phyloP scores from a whole-genome alignment of 2,329 filamentous ascomycete genomes.

The Sordariomycetes sp. region DNA sequence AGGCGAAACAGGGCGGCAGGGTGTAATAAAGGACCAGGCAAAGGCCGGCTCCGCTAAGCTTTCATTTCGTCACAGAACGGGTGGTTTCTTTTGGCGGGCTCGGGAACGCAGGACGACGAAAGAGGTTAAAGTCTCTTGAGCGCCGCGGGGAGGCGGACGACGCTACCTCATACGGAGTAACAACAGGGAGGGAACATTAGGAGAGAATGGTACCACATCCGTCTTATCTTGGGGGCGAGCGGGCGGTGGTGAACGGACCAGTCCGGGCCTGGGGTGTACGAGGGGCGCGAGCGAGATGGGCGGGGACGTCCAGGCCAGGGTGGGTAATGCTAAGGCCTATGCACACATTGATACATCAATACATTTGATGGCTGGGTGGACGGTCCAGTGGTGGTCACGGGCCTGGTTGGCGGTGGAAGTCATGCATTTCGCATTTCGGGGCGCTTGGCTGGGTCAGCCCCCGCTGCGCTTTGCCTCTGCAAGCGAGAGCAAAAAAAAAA shows the following conservation, averaged over 20 bases:
- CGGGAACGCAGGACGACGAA: constrained; percentile 4
- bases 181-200: not conserved
- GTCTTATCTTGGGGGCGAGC: not conserved
- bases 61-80: constrained; percentile 5
- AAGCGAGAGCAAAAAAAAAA: not conserved
- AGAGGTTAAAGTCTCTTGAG: constrained; percentile 6
- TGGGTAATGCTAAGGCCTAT: too few species aligned
- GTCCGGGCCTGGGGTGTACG: not conserved
- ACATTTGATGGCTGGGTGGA: too few species aligned
- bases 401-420: not conserved
- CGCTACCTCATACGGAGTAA: constrained; percentile 3
- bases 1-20: constrained; percentile 1
- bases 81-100: constrained; percentile 1
- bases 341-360: too few species aligned
- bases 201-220: constrained; percentile 1
- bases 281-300: not conserved
- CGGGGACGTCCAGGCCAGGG: not conserved
- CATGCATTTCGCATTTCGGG: not conserved
- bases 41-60: not conserved
- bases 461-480: not conserved
- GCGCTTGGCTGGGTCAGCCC: not conserved
- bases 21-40: constrained; percentile 1
- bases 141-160: not conserved
- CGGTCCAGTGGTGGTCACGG: not conserved
- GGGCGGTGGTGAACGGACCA: not conserved